Percentiles rank a stretch among this genome's conserved stretches.
Evolutionary conservation across 306 rosid species (phyloP).

Genomic region (Cicer yamashitae): DNA sequence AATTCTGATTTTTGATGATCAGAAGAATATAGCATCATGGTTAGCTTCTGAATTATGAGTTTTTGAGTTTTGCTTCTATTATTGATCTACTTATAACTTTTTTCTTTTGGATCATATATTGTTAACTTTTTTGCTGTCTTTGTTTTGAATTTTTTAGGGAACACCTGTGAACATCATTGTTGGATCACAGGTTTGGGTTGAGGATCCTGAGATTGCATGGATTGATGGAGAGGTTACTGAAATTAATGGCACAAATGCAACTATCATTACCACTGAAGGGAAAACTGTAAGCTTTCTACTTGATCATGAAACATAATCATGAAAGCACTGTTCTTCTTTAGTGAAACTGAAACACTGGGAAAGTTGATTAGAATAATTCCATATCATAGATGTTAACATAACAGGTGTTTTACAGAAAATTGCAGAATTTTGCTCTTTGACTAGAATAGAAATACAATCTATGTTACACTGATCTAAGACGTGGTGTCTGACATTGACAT

Average conservation of each 20-base stretch:
- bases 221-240: slow-evolving; percentile 72
- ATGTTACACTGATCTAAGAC: too few relatives aligned
- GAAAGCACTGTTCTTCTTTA: neutral
- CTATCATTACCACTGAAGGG: slow-evolving; percentile 56
- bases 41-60: slow-evolving; percentile 44
- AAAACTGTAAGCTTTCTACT: slow-evolving; percentile 64
- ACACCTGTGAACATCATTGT: slow-evolving; percentile 86
- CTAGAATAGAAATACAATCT: neutral
- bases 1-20: slow-evolving; percentile 55
- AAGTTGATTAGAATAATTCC: slow-evolving; percentile 27
- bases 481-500: too few relatives aligned
- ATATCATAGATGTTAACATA: neutral
- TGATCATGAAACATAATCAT: slow-evolving; percentile 40
- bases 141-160: slow-evolving; percentile 63
- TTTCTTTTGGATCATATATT: slow-evolving; percentile 20
- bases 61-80: neutral
- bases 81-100: slow-evolving; percentile 4
- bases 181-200: slow-evolving; percentile 89
- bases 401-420: neutral
- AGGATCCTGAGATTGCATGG: slow-evolving; percentile 78
- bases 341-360: neutral
- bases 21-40: slow-evolving; percentile 56
- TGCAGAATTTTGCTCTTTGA: slow-evolving; percentile 33
- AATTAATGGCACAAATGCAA: slow-evolving; percentile 63
- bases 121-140: slow-evolving; percentile 17